Evolutionary conservation across 2,329 filamentous ascomycete genomes (phyloP), one percentile per base, ranked within the genome.

Genomic region (Pezicula rhizophila): DNA sequence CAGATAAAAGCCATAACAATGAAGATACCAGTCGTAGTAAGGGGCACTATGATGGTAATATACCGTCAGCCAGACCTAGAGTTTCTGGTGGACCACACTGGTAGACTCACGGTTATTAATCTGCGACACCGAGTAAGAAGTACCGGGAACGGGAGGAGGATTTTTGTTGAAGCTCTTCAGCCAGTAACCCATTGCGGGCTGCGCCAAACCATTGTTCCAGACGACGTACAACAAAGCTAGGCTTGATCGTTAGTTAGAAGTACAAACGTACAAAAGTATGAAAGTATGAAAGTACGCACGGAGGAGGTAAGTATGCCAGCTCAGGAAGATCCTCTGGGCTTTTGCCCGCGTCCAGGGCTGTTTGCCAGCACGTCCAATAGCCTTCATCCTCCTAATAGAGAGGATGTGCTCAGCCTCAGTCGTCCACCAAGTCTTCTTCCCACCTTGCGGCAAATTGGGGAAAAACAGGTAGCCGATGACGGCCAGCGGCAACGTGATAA

Each of bases 171-270:
- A 70, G 47, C 64, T 68, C 50, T 71, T 70, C 34, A 71, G 56
- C 67, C 68, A 71, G 52, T 68, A 70, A 1, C 68, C 68, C 66
- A 71, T 70, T 6, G 61, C 68, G 0, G 55, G 38, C 43, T 70
- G 68, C 1, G 57, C 49, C 3, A 20, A 15, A 15, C 63, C 67
- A 31, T 70, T 70, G 46, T 70, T 70, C 68, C 67, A 70, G 8
- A 69, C 42, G 5, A 69, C 56, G 47, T 70, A 69, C 2, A 64
- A 44, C 10, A 66, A 38, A 3, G 67, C 61, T 66, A 45, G 12
- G 25, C 39, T 38, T 17, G 42, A 26, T n/a, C 2, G 40, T 34
- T 20, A 25, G 37, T 10, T 1, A 37, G 8, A 26, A 8, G 34
- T 18, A 11, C 10, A 40, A 6, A 26, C 5, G 34, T 18, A 11